Conservation (phyloP, 768 basidiomycete species). For the Lentinula boryana region DNA sequence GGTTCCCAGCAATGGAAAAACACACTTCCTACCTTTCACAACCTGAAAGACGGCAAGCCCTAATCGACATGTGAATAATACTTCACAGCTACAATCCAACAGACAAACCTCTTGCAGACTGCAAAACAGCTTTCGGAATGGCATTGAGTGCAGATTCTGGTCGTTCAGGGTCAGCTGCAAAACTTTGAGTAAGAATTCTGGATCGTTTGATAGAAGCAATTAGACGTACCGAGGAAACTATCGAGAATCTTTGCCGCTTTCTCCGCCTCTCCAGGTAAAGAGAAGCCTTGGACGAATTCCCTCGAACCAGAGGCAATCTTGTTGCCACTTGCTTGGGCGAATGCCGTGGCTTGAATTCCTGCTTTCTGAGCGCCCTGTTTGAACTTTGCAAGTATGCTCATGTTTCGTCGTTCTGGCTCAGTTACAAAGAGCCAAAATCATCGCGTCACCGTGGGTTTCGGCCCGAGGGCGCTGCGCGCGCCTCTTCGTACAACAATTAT, state of each 20-base stretch:
- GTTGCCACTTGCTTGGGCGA: constrained; percentile 59
- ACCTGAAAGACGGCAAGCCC: constrained; percentile 95
- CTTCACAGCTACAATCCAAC: neutral
- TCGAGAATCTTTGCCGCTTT: constrained; percentile 91
- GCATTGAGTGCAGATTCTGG: constrained; percentile 91
- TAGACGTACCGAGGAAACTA: constrained; percentile 74
- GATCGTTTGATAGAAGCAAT: neutral
- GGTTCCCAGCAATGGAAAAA: neutral
- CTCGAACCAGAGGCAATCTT: constrained; percentile 71
- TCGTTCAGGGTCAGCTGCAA: constrained; percentile 74
- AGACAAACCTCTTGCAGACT: constrained; percentile 73
- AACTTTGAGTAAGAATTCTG: constrained; percentile 8
- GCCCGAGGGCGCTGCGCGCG: no score
- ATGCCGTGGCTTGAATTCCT: constrained; percentile 71
- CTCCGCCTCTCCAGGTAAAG: constrained; percentile 86
- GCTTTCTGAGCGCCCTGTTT: constrained; percentile 76
- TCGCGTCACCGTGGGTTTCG: no score
- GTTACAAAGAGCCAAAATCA: neutral
- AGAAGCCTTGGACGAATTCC: constrained; percentile 81
- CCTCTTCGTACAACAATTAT: no score
- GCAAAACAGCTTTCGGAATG: constrained; percentile 89
- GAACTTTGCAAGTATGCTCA: constrained; percentile 67
- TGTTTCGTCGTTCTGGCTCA: neutral
- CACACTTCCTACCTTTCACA: constrained; percentile 30
- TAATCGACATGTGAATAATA: constrained; percentile 20